Percentiles rank a stretch among this genome's conserved stretches.
Conservation (phyloP, 495 filamentous ascomycete species). For the Neurospora terricola region DNA sequence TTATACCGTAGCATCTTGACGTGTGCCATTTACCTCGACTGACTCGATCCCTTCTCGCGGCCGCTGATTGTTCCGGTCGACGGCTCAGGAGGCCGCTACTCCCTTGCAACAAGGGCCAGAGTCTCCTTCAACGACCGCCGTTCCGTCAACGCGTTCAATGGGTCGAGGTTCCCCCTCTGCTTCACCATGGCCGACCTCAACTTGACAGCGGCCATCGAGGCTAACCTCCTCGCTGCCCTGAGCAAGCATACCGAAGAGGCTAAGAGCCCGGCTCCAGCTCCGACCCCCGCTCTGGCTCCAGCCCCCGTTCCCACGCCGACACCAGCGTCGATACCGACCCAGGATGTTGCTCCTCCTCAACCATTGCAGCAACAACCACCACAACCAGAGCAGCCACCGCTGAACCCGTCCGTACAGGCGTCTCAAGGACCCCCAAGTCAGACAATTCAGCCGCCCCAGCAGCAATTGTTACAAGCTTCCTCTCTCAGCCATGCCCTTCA, state of each 20-base stretch:
- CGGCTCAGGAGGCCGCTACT: conserved; percentile 4
- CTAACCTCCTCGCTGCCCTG: conserved; percentile 12
- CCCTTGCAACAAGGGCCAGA: conserved; percentile 4
- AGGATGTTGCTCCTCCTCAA: neutral
- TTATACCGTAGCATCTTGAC: neutral
- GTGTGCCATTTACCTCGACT: neutral
- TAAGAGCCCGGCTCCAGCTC: neutral
- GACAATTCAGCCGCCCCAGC: neutral
- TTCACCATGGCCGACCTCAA: conserved; percentile 10
- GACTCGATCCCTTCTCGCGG: neutral
- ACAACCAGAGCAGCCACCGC: neutral
- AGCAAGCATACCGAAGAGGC: neutral
- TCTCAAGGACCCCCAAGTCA: neutral
- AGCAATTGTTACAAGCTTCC: neutral
- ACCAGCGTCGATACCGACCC: neutral
- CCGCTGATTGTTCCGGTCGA: neutral
- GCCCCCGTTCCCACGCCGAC: neutral
- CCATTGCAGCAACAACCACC: neutral
- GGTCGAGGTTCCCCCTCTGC: neutral
- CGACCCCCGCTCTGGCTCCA: neutral
- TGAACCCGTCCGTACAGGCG: neutral
- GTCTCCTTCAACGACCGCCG: conserved; percentile 1
- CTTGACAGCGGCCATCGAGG: conserved; percentile 6
- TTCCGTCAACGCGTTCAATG: conserved; percentile 6
- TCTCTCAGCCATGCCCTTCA: neutral